These are phyloP conservation scores for Xylaria sp. DNA, from an alignment of 495 filamentous ascomycete species.

Conservation along the genomic window DNA sequence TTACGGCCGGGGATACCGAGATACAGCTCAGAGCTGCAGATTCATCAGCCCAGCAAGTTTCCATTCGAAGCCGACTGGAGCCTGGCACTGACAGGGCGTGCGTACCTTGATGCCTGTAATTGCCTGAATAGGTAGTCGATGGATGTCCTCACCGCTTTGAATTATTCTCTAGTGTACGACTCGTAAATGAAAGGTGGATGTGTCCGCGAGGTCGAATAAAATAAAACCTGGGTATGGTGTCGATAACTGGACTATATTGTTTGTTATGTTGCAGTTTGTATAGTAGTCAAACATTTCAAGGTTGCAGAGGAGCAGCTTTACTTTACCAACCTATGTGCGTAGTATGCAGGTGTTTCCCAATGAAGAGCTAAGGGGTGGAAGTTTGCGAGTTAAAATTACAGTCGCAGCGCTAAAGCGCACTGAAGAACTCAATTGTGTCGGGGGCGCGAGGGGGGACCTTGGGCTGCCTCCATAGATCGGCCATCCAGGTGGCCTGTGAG, in stretches of 20 bases:
- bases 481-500: slow-evolving; percentile 2
- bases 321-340: too few relatives aligned
- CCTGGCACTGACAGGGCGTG: background rate
- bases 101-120: slow-evolving; percentile 8
- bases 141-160: background rate
- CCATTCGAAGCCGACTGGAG: background rate
- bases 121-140: slow-evolving; percentile 2
- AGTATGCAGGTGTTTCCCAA: too few relatives aligned
- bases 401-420: slow-evolving; percentile 1
- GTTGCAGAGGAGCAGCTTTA: too few relatives aligned
- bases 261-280: background rate
- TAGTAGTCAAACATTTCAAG: too few relatives aligned
- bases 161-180: background rate
- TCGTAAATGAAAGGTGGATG: background rate
- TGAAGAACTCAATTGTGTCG: background rate
- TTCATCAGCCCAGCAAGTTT: slow-evolving; percentile 14
- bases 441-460: background rate
- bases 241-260: background rate
- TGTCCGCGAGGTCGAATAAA: background rate
- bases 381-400: background rate
- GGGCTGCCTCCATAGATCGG: background rate
- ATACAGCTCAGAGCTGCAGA: slow-evolving; percentile 10
- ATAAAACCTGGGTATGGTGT: background rate
- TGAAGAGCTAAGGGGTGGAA: background rate
- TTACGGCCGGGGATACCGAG: slow-evolving; percentile 8